These are phyloP conservation scores for Dissophora globulifera DNA, from an alignment of 192 early-diverging fungal species.

Conservation along the genomic window DNA sequence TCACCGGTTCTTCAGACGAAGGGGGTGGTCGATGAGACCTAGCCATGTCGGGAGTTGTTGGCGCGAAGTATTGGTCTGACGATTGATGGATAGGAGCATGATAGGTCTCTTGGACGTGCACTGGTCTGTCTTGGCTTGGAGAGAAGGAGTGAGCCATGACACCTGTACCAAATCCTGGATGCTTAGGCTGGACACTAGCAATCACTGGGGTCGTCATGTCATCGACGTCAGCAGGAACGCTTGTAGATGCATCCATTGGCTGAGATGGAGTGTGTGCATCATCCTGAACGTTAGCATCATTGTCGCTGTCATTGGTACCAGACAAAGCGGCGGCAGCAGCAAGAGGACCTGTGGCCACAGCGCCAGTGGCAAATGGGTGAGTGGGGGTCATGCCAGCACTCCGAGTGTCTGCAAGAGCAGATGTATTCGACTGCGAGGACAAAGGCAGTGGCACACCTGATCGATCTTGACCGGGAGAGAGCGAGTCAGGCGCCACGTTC, in stretches of 20 bases:
- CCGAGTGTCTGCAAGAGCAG: too few species aligned
- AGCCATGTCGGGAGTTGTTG: conserved; percentile 3
- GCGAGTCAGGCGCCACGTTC: background rate
- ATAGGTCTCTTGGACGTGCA: conserved; percentile 22
- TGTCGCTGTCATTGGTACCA: too few species aligned
- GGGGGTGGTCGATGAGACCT: conserved; percentile 22
- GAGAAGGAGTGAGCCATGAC: conserved; percentile 17
- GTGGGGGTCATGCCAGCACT: too few species aligned
- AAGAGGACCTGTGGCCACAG: too few species aligned
- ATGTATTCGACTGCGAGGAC: conserved; percentile 39
- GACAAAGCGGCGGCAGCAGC: too few species aligned
- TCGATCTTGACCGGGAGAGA: conserved; percentile 44
- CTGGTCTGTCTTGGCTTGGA: conserved; percentile 41
- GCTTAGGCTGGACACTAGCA: background rate
- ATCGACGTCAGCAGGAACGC: too few species aligned
- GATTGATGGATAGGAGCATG: too few species aligned
- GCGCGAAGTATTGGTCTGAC: background rate
- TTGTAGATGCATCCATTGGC: too few species aligned
- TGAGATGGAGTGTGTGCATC: too few species aligned
- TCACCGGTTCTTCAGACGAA: background rate
- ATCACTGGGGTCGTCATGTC: background rate
- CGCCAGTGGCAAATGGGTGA: too few species aligned
- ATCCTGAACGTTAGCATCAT: too few species aligned
- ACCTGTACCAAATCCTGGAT: background rate
- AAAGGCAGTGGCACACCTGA: too few species aligned